These are phyloP conservation scores for Podospora pseudopauciseta DNA, from an alignment of 495 filamentous ascomycete species.

Conservation along the genomic window DNA sequence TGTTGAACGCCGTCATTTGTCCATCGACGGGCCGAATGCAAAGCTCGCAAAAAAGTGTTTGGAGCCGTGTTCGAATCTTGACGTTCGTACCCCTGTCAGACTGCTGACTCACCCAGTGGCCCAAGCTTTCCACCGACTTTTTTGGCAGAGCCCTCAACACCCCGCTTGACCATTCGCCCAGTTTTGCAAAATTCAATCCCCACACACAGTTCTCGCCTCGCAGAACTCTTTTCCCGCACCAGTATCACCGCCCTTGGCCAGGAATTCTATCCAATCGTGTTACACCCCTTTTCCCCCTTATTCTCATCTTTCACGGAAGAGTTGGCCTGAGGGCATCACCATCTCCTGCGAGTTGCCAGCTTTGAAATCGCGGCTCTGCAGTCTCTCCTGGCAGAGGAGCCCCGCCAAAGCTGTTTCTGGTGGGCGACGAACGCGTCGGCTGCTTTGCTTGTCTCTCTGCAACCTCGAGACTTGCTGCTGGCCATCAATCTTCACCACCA, in stretches of 20 bases:
- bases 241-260: slow-evolving; percentile 28
- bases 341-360: not conserved
- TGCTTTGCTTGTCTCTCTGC: not conserved
- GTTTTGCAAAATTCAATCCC: slow-evolving; percentile 17
- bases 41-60: not conserved
- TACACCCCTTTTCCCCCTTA: slow-evolving; percentile 22
- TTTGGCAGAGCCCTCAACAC: slow-evolving; percentile 14
- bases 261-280: slow-evolving; percentile 30
- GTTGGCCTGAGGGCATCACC: not conserved
- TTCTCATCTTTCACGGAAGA: not conserved
- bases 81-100: slow-evolving; percentile 1
- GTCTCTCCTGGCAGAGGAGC: not conserved
- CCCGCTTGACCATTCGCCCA: slow-evolving; percentile 29
- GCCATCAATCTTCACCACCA: not conserved
- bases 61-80: slow-evolving; percentile 19
- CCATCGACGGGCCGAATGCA: not conserved
- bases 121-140: slow-evolving; percentile 18
- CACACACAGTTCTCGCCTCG: slow-evolving; percentile 10
- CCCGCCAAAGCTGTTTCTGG: slow-evolving; percentile 11
- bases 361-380: slow-evolving; percentile 2
- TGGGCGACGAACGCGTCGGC: slow-evolving; percentile 25
- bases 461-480: not conserved
- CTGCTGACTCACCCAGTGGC: slow-evolving; percentile 24
- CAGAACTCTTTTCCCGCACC: slow-evolving; percentile 22
- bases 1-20: not conserved